These are phyloP conservation scores for Raphanus raphanistrum DNA, from an alignment of 345 rosid genomes.

Conservation along the genomic window DNA sequence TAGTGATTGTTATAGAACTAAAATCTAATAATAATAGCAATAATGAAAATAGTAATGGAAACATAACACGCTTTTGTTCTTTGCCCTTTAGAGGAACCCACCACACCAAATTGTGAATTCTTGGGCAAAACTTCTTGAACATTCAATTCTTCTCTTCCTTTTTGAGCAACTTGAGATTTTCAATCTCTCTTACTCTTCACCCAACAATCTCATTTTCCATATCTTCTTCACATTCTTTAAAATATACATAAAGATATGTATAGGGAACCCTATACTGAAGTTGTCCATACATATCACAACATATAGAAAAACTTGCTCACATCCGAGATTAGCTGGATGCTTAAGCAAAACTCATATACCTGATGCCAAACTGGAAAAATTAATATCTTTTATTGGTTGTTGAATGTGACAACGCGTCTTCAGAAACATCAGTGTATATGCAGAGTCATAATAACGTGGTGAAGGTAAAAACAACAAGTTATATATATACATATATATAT, in stretches of 20 bases:
- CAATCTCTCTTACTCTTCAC: slow-evolving; percentile 10
- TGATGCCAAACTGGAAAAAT: not conserved
- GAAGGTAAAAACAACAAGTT: slow-evolving; percentile 8
- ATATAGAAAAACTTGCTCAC: not conserved
- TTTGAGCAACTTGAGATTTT: not conserved
- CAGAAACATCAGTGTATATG: not conserved
- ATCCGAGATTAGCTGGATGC: not conserved
- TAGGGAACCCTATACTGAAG: not conserved
- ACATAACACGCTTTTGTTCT: slow-evolving; percentile 39
- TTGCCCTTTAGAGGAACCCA: slow-evolving; percentile 38
- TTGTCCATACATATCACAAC: not conserved
- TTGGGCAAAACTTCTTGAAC: slow-evolving; percentile 34
- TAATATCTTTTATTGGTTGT: slow-evolving; percentile 3
- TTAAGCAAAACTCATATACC: not conserved
- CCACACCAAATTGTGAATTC: slow-evolving; percentile 36
- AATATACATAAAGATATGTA: not conserved
- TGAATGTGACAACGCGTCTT: slow-evolving; percentile 34
- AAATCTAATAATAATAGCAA: not conserved
- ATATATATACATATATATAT: not conserved
- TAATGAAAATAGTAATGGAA: slow-evolving; percentile 32
- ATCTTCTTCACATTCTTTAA: not conserved
- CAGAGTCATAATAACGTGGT: slow-evolving; percentile 18
- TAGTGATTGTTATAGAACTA: slow-evolving; percentile 1
- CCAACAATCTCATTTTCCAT: slow-evolving; percentile 23
- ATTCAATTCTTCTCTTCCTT: slow-evolving; percentile 37